phyloP scores from a whole-genome alignment of 2,329 filamentous ascomycete genomes.

The Talaromyces sp. region DNA sequence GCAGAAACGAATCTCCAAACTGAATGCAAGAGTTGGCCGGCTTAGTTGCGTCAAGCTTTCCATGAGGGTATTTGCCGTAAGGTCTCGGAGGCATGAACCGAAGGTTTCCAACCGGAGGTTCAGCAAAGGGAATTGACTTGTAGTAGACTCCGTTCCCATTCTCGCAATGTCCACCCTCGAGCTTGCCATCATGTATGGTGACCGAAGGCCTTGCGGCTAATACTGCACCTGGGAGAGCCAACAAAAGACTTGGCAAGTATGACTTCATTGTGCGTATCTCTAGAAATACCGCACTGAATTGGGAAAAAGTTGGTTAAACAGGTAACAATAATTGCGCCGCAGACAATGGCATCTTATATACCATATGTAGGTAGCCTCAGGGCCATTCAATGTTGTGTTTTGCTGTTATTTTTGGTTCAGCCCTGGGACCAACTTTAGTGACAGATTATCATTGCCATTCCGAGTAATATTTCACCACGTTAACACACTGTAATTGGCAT shows the following conservation, averaged over 20 bases:
- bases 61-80: constrained; percentile 14
- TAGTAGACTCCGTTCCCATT: constrained; percentile 13
- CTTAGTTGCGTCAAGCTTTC: constrained; percentile 14
- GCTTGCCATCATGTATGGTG: constrained; percentile 14
- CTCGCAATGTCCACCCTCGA: constrained; percentile 15
- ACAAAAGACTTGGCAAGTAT: too few relatives aligned
- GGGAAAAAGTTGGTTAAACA: not conserved
- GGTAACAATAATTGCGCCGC: not conserved
- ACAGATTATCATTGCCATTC: not conserved
- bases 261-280: not conserved
- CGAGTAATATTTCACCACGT: not conserved
- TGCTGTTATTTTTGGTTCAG: not conserved
- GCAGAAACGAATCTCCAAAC: constrained; percentile 7
- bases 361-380: not conserved
- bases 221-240: not conserved
- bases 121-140: constrained; percentile 15
- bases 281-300: not conserved
- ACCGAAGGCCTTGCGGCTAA: constrained; percentile 9
- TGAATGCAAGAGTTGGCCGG: constrained; percentile 15
- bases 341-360: not conserved
- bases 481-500: not conserved
- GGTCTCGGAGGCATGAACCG: constrained; percentile 17
- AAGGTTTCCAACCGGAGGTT: constrained; percentile 15
- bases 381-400: not conserved
- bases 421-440: not conserved